Evolutionary conservation across 768 basidiomycete genomes (phyloP), one percentile per base, ranked within the genome.

Genomic region (Strobilomyces echinocephalus): DNA sequence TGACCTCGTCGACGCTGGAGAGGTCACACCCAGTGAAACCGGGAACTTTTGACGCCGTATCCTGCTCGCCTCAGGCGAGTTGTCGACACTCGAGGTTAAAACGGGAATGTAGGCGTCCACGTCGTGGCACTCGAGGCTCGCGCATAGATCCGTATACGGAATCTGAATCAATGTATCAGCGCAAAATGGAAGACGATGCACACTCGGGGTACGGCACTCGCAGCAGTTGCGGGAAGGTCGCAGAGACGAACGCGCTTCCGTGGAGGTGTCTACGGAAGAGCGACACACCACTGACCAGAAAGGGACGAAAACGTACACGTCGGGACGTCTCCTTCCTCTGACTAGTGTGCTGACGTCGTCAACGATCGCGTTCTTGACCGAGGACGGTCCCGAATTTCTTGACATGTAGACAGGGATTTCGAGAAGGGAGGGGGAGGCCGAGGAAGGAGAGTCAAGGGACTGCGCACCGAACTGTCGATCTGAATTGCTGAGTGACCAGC

Each of bases 21-120:
- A 28, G 28, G 28, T 8, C 28, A 28, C 8, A 8, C 28, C 28
- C 28, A n/a, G n/a, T n/a, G 28, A 28, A 28, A 28, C 8, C n/a
- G n/a, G n/a, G n/a, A n/a, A n/a, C n/a, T n/a, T n/a, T n/a, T n/a
- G n/a, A n/a, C n/a, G n/a, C 4, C 28, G 8, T 28, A 28, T 8
- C 28, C 28, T 8, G 28, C 28, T 28, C 28, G 8, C 8, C 28
- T 8, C 28, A 28, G 28, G 28, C 28, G 8, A 28, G 28, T 28
- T 4, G 28, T 28, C 28, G 8, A 28, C n/a, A 28, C 28, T 28
- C 28, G 28, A 28, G 28, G 4, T 28, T 28, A 8, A 4, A 57
- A 92, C 81, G 26, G 89, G 73, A 44, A 89, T 88, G 63, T 91
- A 92, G n/a, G 91, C 81, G 55, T 83, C 88, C 74, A 87, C 90